Evolutionary conservation across 805 yeast species (phyloP).

Genomic region (Nematodospora valgi): DNA sequence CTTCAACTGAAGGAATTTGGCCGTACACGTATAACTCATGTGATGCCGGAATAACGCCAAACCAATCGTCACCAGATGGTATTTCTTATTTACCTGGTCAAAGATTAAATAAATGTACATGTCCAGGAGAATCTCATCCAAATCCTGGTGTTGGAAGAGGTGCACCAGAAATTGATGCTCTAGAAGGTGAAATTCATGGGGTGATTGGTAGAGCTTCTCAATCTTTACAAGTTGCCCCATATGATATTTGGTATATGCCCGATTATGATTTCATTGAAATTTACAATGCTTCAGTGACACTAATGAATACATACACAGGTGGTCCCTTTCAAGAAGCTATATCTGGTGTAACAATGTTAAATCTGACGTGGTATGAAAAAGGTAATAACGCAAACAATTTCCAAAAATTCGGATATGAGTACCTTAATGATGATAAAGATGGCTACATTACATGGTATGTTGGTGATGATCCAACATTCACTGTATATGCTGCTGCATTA

Average conservation of each 20-base stretch:
- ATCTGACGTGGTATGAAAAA: constrained; percentile 73
- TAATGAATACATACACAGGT: constrained; percentile 87
- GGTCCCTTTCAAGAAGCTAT: constrained; percentile 93
- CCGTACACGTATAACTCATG: constrained; percentile 85
- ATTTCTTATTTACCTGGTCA: constrained; percentile 86
- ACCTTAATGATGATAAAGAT: constrained; percentile 57
- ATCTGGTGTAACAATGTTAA: constrained; percentile 74
- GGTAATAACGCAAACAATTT: constrained; percentile 50
- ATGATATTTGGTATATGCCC: constrained; percentile 90
- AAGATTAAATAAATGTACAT: constrained; percentile 70
- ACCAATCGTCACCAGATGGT: constrained; percentile 89
- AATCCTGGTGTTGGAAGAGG: constrained; percentile 87
- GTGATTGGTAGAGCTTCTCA: constrained; percentile 76
- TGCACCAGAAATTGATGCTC: constrained; percentile 89
- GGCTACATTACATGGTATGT: constrained; percentile 85
- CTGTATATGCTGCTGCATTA: constrained; percentile 65
- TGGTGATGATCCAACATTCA: constrained; percentile 69
- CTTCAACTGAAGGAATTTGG: constrained; percentile 92
- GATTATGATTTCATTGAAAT: constrained; percentile 77
- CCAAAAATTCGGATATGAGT: constrained; percentile 78
- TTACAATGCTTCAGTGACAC: constrained; percentile 61
- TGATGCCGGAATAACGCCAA: constrained; percentile 93
- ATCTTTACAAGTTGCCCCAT: constrained; percentile 89
- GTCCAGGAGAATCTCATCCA: constrained; percentile 83
- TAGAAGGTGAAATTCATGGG: constrained; percentile 77